Evolutionary conservation across 169 alveolate genomes (phyloP).

Genomic region (Plasmodium coatneyi): DNA sequence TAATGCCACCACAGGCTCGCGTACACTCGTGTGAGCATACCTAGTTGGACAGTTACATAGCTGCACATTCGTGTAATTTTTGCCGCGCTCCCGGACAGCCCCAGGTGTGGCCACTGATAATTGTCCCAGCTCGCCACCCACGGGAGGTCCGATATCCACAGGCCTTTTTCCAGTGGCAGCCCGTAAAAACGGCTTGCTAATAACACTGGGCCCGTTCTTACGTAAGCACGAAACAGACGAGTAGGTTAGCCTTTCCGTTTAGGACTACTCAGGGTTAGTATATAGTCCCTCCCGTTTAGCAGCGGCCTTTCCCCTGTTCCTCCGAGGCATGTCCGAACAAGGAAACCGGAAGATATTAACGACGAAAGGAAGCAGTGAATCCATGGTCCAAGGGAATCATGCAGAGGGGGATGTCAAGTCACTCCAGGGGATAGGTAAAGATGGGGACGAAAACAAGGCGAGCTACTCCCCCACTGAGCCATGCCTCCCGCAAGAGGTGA

Average conservation of each 20-base stretch:
- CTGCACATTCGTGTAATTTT: neutral
- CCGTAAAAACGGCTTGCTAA: neutral
- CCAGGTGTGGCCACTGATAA: neutral
- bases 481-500: neutral
- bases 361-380: neutral
- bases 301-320: neutral
- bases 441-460: neutral
- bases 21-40: neutral
- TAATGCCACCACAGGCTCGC: neutral
- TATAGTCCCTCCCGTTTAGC: neutral
- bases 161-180: neutral
- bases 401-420: neutral
- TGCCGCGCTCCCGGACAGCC: neutral
- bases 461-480: neutral
- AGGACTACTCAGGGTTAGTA: neutral
- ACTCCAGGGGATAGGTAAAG: neutral
- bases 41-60: neutral
- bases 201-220: neutral
- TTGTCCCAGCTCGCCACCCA: neutral
- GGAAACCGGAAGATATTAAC: neutral
- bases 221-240: neutral
- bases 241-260: neutral
- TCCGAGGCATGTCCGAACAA: conserved; percentile 1
- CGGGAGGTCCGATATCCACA: neutral
- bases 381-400: neutral